Conservation (phyloP, 352 stramenopile species). For the Globisporangium paroecandrum region DNA sequence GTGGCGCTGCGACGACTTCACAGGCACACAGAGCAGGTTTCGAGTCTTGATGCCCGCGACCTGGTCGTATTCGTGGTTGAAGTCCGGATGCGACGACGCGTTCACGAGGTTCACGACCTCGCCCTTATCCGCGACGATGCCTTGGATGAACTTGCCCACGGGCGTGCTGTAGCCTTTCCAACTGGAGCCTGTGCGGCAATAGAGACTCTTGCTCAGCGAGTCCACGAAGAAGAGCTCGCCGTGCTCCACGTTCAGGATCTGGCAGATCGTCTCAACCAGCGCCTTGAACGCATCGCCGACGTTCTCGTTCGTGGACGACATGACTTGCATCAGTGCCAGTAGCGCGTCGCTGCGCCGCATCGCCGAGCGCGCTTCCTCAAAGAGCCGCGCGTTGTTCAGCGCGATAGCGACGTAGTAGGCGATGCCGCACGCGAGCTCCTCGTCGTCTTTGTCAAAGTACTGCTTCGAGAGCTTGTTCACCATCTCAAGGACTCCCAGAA, state of each 20-base stretch:
- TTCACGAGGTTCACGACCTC: conserved; percentile 58
- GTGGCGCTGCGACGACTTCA: conserved; percentile 70
- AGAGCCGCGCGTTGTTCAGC: conserved; percentile 62
- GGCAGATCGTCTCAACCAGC: conserved; percentile 38
- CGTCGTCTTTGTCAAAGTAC: conserved; percentile 72
- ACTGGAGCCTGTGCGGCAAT: conserved; percentile 57
- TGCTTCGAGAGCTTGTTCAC: conserved; percentile 62
- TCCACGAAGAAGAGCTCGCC: conserved; percentile 80
- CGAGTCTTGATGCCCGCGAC: conserved; percentile 56
- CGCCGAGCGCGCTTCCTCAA: conserved; percentile 50
- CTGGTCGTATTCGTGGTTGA: conserved; percentile 65
- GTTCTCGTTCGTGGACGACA: conserved; percentile 47
- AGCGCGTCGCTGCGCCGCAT: conserved; percentile 66
- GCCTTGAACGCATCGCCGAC: conserved; percentile 42
- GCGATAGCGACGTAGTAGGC: conserved; percentile 66
- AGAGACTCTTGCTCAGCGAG: conserved; percentile 60
- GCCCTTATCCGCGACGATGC: conserved; percentile 58
- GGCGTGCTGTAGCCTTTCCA: conserved; percentile 72
- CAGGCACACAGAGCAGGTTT: conserved; percentile 68
- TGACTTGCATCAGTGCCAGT: conserved; percentile 54
- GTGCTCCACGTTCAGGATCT: conserved; percentile 58
- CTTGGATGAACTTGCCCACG: conserved; percentile 64
- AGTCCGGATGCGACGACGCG: conserved; percentile 53
- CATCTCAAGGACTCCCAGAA: conserved; percentile 69
- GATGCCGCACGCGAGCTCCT: conserved; percentile 59